Base-by-base conservation (phyloP, 2,329 filamentous ascomycete species). In the Cladobotryum mycophilum region DNA sequence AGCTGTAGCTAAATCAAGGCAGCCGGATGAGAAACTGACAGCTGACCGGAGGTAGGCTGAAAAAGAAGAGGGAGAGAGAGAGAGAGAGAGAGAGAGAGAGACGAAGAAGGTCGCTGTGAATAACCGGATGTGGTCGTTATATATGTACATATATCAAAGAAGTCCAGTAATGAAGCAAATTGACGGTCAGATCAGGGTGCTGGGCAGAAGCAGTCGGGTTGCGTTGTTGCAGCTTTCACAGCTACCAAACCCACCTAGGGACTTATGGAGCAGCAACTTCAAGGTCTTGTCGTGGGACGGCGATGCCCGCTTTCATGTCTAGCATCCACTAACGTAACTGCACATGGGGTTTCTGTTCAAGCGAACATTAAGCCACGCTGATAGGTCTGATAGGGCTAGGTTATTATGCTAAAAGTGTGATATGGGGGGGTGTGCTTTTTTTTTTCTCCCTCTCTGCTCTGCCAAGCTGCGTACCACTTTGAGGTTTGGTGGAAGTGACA, bases 341-440 rank as follows among this genome's bases (percentile, higher is more conserved):
- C 50, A 41, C 33, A 36, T 41, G 40, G 37, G 41, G 35, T 30
- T 45, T 8, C 45, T 44, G 37, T 45, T 44, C 50, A 48, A 43
- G 49, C 49, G 40, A 47, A 30, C 44, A 40, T 34, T 47, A 18
- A 44, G 45, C 18, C 45, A 36, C 45, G n/a, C 50, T 48, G 50
- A 52, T 52, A 52, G 50, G 50, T 33, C 41, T 52, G 45, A 41
- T 52, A 48, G 45, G 50, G 50, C 50, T 44, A 45, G 50, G 25
- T 41, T 45, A 52, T 30, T 30, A 11, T 36, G 41, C 40, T 41
- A 52, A 47, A 45, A 45, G 11, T 36, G 25, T 17, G 25, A 30
- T 9, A 42, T 25, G 25, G 25, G 25, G 25, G 25, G 3, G 25
- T 30, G 25, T 30, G 25, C 25, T 30, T 30, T 30, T 30, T 30